A percentile compares a stretch with the other conserved stretches of the same genome.
phyloP scores from a whole-genome alignment of 371 early-diverging fungal species.

The Chytridium lagenaria region DNA sequence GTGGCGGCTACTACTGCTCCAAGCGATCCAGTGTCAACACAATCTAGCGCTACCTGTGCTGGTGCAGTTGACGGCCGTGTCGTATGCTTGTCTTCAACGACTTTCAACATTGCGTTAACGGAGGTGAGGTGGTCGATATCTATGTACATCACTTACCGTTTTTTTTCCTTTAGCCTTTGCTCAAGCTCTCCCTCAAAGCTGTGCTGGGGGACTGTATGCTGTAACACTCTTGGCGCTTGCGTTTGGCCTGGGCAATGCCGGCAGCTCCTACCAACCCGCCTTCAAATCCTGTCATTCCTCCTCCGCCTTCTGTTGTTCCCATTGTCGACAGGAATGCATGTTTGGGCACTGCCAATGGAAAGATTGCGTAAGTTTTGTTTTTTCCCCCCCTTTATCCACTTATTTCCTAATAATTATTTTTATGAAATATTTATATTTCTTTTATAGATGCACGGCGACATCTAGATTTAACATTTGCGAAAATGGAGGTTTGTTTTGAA shows the following conservation, averaged over 20 bases:
- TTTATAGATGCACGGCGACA: conserved; percentile 7
- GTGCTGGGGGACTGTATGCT: conserved; percentile 20
- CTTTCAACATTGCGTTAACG: conserved; percentile 10
- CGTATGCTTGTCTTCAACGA: neutral
- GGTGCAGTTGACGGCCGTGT: neutral
- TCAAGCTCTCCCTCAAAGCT: neutral
- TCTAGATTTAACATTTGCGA: conserved; percentile 14
- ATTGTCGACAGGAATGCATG: conserved; percentile 4
- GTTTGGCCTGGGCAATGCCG: neutral
- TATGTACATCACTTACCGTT: too few relatives aligned
- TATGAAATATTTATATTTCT: conserved; percentile 9
- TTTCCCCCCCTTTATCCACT: too few relatives aligned
- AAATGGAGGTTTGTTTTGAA: neutral
- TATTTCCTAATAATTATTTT: too few relatives aligned
- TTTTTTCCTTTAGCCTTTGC: conserved; percentile 13
- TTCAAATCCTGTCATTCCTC: neutral
- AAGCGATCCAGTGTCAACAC: too few relatives aligned
- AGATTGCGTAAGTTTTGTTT: too few relatives aligned
- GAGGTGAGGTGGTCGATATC: too few relatives aligned
- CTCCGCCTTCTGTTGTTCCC: conserved; percentile 1
- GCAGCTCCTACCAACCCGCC: neutral
- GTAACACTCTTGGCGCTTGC: conserved; percentile 1
- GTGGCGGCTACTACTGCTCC: too few relatives aligned
- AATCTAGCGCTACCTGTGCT: conserved; percentile 2
- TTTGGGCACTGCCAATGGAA: neutral